These are phyloP conservation scores for Monilinia fructicola DNA, from an alignment of 2,329 filamentous ascomycete genomes.

Conservation along the genomic window DNA sequence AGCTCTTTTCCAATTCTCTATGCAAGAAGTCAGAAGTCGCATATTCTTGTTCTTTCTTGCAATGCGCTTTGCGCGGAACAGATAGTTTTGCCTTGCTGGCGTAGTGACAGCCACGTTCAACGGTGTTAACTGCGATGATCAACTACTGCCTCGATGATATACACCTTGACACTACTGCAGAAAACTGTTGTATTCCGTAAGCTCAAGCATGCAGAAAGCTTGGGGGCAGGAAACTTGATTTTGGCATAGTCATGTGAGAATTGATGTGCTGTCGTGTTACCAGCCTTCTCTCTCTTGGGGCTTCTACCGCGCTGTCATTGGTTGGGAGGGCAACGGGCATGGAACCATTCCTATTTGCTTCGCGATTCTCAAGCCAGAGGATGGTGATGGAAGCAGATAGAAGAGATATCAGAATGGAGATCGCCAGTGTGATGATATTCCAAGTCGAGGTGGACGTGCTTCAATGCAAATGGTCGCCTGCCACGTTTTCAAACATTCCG, in stretches of 20 bases:
- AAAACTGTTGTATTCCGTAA: constrained; percentile 5
- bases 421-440: constrained; percentile 11
- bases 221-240: constrained; percentile 19
- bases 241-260: constrained; percentile 21
- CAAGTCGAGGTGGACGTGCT: background rate
- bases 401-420: background rate
- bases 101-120: constrained; percentile 21
- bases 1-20: constrained; percentile 8
- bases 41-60: constrained; percentile 2
- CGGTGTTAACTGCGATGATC: constrained; percentile 12
- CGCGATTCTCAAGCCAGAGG: background rate
- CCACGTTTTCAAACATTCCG: constrained; percentile 1
- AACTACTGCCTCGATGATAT: constrained; percentile 1
- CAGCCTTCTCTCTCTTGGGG: constrained; percentile 17
- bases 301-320: constrained; percentile 15
- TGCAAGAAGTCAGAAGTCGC: constrained; percentile 21
- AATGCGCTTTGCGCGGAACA: constrained; percentile 13
- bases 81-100: constrained; percentile 11
- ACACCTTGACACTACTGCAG: constrained; percentile 4
- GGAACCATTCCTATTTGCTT: constrained; percentile 6
- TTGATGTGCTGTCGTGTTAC: constrained; percentile 21
- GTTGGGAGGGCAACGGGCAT: constrained; percentile 14
- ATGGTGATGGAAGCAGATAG: background rate
- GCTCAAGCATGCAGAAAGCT: constrained; percentile 6
- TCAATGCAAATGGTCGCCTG: constrained; percentile 19